Conservation (phyloP, 345 rosid genomes). For the Litchi chinensis region DNA sequence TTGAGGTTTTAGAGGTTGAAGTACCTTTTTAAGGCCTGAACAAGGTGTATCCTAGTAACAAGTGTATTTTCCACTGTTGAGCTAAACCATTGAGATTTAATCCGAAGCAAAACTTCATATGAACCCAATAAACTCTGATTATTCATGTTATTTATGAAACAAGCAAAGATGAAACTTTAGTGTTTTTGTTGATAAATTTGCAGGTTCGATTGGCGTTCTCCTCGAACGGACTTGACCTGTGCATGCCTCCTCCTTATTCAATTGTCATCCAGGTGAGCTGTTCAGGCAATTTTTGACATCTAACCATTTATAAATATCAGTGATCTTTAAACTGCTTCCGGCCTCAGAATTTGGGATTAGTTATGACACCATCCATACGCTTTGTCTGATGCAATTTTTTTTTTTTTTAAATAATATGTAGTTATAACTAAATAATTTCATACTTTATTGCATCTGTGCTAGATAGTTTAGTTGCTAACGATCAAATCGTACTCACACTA, state of each 20-base stretch:
- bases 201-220: constrained; percentile 74
- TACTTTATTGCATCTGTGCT: neutral
- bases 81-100: no score
- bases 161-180: neutral
- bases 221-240: constrained; percentile 48
- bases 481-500: no score
- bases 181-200: constrained; percentile 17
- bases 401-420: no score
- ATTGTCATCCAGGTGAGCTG: constrained; percentile 83
- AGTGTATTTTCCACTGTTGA: neutral
- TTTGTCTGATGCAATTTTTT: neutral
- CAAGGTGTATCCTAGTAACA: neutral
- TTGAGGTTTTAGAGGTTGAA: neutral
- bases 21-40: neutral
- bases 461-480: neutral
- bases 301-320: neutral
- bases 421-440: neutral
- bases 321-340: neutral
- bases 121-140: neutral
- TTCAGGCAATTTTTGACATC: neutral
- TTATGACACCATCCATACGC: neutral
- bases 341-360: neutral
- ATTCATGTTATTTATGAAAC: neutral
- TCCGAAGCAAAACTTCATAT: neutral
- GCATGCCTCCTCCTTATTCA: constrained; percentile 96